phyloP scores from a whole-genome alignment of 2,329 filamentous ascomycete species.

The Pochonia chlamydosporia region DNA sequence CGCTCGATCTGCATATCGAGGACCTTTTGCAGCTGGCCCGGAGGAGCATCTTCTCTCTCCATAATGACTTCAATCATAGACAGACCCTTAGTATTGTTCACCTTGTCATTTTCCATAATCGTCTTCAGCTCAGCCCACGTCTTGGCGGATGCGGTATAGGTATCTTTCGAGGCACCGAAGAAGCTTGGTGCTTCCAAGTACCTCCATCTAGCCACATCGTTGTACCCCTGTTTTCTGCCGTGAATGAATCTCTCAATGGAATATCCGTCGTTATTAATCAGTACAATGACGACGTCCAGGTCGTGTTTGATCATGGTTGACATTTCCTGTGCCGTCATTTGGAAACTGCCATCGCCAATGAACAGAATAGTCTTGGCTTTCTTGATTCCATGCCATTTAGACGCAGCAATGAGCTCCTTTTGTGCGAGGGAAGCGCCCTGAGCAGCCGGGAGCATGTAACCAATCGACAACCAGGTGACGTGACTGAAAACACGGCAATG shows the following conservation, averaged over 20 bases:
- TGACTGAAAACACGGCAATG: slow-evolving; percentile 41
- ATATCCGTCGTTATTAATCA: slow-evolving; percentile 56
- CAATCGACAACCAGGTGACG: slow-evolving; percentile 54
- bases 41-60: slow-evolving; percentile 9
- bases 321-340: slow-evolving; percentile 62
- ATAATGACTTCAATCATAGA: slow-evolving; percentile 10
- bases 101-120: not conserved
- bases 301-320: slow-evolving; percentile 54
- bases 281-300: slow-evolving; percentile 42
- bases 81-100: not conserved
- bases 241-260: slow-evolving; percentile 54
- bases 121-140: slow-evolving; percentile 7
- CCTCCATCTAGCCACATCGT: slow-evolving; percentile 48
- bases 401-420: slow-evolving; percentile 30
- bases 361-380: slow-evolving; percentile 43
- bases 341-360: slow-evolving; percentile 59
- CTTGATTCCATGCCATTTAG: slow-evolving; percentile 12
- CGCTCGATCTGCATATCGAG: slow-evolving; percentile 6
- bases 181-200: slow-evolving; percentile 42
- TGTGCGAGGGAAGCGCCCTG: slow-evolving; percentile 51
- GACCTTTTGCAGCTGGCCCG: slow-evolving; percentile 6
- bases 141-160: slow-evolving; percentile 7
- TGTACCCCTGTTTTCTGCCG: slow-evolving; percentile 46
- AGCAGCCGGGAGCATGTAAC: slow-evolving; percentile 53
- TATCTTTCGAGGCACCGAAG: slow-evolving; percentile 33